These are phyloP conservation scores for Cymbopogon citratus DNA, from an alignment of 176 grass and related monocot species.

Conservation along the genomic window DNA sequence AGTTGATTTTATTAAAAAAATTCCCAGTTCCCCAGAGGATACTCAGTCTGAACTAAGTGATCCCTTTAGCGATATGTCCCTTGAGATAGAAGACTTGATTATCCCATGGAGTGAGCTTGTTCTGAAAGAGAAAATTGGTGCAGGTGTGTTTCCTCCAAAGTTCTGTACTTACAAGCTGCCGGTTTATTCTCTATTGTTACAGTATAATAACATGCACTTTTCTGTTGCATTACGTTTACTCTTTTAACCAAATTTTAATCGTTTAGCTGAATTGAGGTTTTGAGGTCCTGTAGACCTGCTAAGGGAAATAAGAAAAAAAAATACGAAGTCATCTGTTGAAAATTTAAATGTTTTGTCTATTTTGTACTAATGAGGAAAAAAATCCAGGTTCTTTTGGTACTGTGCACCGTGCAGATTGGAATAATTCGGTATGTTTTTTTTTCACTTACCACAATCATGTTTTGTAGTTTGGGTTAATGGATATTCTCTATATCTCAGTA, in stretches of 20 bases:
- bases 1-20: conserved; percentile 28
- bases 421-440: conserved; percentile 67
- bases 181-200: neutral
- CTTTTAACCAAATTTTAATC: neutral
- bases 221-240: neutral
- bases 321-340: neutral
- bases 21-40: conserved; percentile 34
- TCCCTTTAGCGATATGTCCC: conserved; percentile 40
- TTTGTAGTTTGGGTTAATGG: conserved; percentile 1
- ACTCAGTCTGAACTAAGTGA: conserved; percentile 25
- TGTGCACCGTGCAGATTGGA: conserved; percentile 87
- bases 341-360: neutral
- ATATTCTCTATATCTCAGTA: conserved; percentile 8
- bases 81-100: conserved; percentile 58
- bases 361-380: conserved; percentile 6
- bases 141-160: conserved; percentile 38
- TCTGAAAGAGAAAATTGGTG: conserved; percentile 79
- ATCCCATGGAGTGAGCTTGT: conserved; percentile 73
- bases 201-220: neutral
- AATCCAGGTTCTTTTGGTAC: conserved; percentile 84
- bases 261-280: neutral
- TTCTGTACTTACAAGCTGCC: neutral
- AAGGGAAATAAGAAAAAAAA: neutral
- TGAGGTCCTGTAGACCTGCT: neutral
- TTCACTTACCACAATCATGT: neutral